Base-by-base conservation (phyloP, 371 early-diverging fungal species). In the Ordospora colligata region DNA sequence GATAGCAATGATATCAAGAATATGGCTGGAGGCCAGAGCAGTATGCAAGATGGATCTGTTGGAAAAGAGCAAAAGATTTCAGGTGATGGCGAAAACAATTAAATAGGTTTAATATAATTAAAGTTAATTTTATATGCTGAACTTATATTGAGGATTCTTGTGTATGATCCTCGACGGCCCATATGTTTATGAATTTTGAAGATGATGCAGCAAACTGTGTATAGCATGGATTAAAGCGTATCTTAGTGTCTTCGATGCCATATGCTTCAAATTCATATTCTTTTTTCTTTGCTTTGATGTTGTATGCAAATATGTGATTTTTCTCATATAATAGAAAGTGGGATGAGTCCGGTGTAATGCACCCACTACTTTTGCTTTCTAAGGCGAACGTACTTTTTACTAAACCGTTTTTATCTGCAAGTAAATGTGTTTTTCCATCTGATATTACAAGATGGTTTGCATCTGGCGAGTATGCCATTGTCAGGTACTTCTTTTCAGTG, bases 261-360 rank as follows among this genome's bases (percentile, higher is more conserved):
- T 2, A 22, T 25, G 65, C n/a, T 21, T 58, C 65, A 10, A 53
- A 49, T 19, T 25, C 46, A 37, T 51, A 58, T 5, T 74, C 1
- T n/a, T 21, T 53, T 40, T 68, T 73, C 22, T 46, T 62, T 23
- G 65, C 53, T 23, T 10, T 21, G 12, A 74, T 74, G 43, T 37
- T 52, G 43, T 77, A 77, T 0, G 51, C 51, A 27, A 77, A 67
- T 14, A 77, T 42, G n/a, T 50, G 43, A 14, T 67, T 77, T 27
- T 17, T 37, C 19, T 52, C 27, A 11, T 46, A 22, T 42, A 74
- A 74, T 14, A 77, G 23, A 19, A 77, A 52, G 14, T 62, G 42
- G n/a, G 64, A 43, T 46, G 75, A 65, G 46, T 65, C 74, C 19
- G 65, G 47, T 0, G 69, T 66, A 21, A 53, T 54, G 54, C 63